Evolutionary conservation across 2,329 filamentous ascomycete genomes (phyloP), one percentile per base, ranked within the genome.

Genomic region (Colletotrichum tropicicola): DNA sequence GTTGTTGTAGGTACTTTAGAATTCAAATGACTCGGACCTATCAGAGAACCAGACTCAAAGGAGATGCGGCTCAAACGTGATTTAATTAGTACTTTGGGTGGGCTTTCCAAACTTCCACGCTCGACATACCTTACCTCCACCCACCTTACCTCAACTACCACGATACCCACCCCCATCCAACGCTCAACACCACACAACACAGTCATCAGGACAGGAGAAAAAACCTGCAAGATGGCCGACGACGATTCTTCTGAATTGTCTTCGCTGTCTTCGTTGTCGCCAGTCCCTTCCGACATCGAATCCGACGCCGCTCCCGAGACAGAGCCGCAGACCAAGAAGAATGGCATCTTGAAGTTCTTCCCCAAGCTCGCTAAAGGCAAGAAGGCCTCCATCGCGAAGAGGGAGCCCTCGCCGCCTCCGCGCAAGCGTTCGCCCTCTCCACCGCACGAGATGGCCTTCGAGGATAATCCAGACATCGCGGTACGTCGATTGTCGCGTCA

Each of bases 391-490:
- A 69, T 78, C 67, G 73, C 85, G 66, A 79, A 85, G 72, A 86
- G 85, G 78, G 85, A 88, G 72, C 80, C 83, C 57, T 87, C 89
- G 70, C 89, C 91, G 68, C 89, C 89, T 62, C 84, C 89, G 73
- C 89, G 88, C 73, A 97, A 96, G 83, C 87, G 95, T 76, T 90
- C 91, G 62, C 90, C 93, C 19, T 98, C 94, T 70, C 95, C 95
- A 70, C 90, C 93, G 8, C 95, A 98, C 78, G 93, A 97, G 84
- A 92, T 91, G 78, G 91, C 93, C 27, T 83, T 98, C 60, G 93
- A 93, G 67, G 95, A 98, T 77, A 97, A 97, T 78, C 87, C 92
- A 68, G 92, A 96, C 75, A 94, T 98, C 81, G 92, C 95, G 71
- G 94, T 98, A 86, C 80, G 94, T 92, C 65, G 68, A 70, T 68